Conservation (phyloP, 108 stramenopile genomes). For the Licmophora abbreviata region DNA sequence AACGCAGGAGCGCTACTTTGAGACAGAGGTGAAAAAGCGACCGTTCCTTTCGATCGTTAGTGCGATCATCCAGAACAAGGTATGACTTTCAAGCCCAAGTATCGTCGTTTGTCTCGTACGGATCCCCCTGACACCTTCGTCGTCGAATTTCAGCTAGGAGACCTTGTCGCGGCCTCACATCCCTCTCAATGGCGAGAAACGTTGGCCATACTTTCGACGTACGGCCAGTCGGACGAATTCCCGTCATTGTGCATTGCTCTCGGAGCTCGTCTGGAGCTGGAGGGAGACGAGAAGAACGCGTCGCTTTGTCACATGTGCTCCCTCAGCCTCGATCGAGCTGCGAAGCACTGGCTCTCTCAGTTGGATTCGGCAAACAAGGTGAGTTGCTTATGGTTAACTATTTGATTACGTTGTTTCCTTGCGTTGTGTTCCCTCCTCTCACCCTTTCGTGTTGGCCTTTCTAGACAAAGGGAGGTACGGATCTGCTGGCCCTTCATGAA, state of each 20-base stretch:
- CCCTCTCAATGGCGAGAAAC: slow-evolving; percentile 90
- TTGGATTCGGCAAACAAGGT: slow-evolving; percentile 40
- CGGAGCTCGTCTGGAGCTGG: slow-evolving; percentile 75
- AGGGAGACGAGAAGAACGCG: slow-evolving; percentile 70
- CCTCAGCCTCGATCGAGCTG: slow-evolving; percentile 76
- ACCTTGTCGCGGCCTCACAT: slow-evolving; percentile 64
- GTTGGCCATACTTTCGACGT: slow-evolving; percentile 88
- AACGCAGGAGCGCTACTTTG: slow-evolving; percentile 87
- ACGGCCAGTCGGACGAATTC: slow-evolving; percentile 88
- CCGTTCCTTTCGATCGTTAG: slow-evolving; percentile 83
- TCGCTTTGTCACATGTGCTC: slow-evolving; percentile 95
- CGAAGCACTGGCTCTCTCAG: slow-evolving; percentile 76
- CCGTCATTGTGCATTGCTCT: slow-evolving; percentile 81
- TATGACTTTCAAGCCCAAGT: no score
- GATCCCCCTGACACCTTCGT: no score
- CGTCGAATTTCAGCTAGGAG: slow-evolving; percentile 38
- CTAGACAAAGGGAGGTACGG: slow-evolving; percentile 26
- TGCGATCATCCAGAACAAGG: slow-evolving; percentile 80
- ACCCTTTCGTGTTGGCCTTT: no score
- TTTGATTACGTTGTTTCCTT: no score
- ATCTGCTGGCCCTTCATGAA: slow-evolving; percentile 78
- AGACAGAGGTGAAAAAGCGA: slow-evolving; percentile 42
- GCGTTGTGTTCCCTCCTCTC: no score
- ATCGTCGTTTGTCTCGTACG: no score
- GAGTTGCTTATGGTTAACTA: no score